Evolutionary conservation across 148 eudicot genomes (phyloP).

Genomic region (Polygonum maritimum): DNA sequence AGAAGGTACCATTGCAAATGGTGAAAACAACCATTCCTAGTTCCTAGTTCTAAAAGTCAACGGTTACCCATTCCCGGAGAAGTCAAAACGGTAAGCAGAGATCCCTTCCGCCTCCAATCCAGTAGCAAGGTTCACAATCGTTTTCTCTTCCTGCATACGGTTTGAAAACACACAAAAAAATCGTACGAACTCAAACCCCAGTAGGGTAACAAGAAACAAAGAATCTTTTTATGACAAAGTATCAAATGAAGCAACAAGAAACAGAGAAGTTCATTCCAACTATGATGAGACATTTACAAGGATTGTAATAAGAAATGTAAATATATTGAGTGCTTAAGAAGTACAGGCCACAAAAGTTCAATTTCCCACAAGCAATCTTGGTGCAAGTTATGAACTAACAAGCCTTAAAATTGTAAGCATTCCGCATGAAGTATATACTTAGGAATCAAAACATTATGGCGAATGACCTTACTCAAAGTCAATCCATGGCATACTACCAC

Average conservation of each 20-base stretch:
- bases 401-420: neutral
- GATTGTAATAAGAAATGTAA: neutral
- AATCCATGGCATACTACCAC: constrained; percentile 76
- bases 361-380: neutral
- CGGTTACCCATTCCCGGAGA: constrained; percentile 84
- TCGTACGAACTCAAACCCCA: neutral
- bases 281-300: neutral
- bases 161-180: neutral
- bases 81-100: constrained; percentile 82
- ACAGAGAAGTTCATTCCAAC: neutral
- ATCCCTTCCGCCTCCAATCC: constrained; percentile 72
- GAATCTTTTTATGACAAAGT: neutral
- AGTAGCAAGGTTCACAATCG: constrained; percentile 36
- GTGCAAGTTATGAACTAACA: neutral
- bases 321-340: neutral
- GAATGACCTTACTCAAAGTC: constrained; percentile 44
- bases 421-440: neutral
- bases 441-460: neutral
- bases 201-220: neutral
- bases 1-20: neutral
- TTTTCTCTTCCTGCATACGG: constrained; percentile 34
- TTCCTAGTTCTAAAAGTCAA: neutral
- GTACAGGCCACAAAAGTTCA: neutral
- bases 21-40: neutral
- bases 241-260: neutral